These are phyloP conservation scores for cucumber (Cucumis sativus) DNA, from an alignment of 306 rosid species.

Conservation along the genomic window DNA sequence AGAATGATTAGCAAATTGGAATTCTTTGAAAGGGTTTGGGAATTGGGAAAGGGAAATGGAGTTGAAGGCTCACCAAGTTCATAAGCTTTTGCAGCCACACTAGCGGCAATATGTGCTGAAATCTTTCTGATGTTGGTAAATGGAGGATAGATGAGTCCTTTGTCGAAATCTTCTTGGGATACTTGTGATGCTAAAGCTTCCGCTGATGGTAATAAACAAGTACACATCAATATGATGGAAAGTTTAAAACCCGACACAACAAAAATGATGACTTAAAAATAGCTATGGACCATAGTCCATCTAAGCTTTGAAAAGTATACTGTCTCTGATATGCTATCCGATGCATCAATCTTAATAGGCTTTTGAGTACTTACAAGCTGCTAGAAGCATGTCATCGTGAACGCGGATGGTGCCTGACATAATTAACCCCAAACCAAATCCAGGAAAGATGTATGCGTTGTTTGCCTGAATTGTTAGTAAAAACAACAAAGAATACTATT, in stretches of 20 bases:
- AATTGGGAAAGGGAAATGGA: background rate
- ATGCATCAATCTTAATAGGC: background rate
- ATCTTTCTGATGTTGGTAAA: constrained; percentile 78
- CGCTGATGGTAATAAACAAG: constrained; percentile 40
- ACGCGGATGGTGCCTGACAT: constrained; percentile 90
- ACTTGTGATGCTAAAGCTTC: constrained; percentile 86
- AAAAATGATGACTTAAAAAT: background rate
- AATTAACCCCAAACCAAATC: constrained; percentile 76
- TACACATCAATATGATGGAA: background rate
- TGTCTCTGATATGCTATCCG: background rate
- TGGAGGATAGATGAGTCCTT: constrained; percentile 86
- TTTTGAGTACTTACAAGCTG: constrained; percentile 69
- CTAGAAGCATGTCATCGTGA: constrained; percentile 81
- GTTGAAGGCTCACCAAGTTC: constrained; percentile 57
- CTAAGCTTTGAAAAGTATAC: background rate
- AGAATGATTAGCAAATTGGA: background rate
- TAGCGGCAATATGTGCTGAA: constrained; percentile 91
- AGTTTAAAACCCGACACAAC: background rate
- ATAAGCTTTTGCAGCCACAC: constrained; percentile 77
- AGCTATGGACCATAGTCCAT: background rate
- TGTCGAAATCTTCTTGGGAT: constrained; percentile 45
- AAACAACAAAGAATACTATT: constrained; percentile 1
- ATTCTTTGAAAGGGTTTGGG: background rate
- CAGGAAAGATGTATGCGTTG: constrained; percentile 94
- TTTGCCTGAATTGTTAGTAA: constrained; percentile 42